phyloP scores from a whole-genome alignment of 2,329 filamentous ascomycete genomes.

The Xylariaceae sp. region DNA sequence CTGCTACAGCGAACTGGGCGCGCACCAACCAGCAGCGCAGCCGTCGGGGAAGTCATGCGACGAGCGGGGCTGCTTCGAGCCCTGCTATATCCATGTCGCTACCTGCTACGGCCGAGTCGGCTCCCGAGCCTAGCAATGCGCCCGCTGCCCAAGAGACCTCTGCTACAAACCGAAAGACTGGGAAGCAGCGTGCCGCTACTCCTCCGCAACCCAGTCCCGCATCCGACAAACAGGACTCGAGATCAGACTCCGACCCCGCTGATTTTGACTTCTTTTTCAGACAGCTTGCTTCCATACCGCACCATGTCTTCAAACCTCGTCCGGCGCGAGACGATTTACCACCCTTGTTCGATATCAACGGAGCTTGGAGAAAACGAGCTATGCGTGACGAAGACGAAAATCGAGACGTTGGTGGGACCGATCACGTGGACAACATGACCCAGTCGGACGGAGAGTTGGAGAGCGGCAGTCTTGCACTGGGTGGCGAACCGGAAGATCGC shows the following conservation, averaged over 20 bases:
- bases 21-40: constrained; percentile 60
- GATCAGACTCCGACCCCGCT: constrained; percentile 11
- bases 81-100: constrained; percentile 63
- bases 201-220: constrained; percentile 7
- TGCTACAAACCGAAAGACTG: constrained; percentile 20
- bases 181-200: constrained; percentile 24
- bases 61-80: constrained; percentile 75
- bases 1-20: constrained; percentile 92
- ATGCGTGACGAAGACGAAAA: constrained; percentile 68
- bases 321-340: constrained; percentile 45
- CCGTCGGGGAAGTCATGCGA: constrained; percentile 71
- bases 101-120: constrained; percentile 47
- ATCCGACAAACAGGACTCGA: constrained; percentile 3
- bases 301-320: constrained; percentile 36
- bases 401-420: constrained; percentile 37
- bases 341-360: constrained; percentile 75
- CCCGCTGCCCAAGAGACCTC: constrained; percentile 29
- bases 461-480: constrained; percentile 78
- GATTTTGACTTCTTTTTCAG: constrained; percentile 26
- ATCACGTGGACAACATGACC: constrained; percentile 40
- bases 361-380: constrained; percentile 73
- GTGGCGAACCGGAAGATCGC: constrained; percentile 85
- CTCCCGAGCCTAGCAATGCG: constrained; percentile 38
- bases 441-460: constrained; percentile 69
- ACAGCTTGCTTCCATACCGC: constrained; percentile 20